Percentiles rank a stretch among this genome's conserved stretches.
phyloP scores from a whole-genome alignment of 2,329 filamentous ascomycete genomes.

The Botrytis deweyae region DNA sequence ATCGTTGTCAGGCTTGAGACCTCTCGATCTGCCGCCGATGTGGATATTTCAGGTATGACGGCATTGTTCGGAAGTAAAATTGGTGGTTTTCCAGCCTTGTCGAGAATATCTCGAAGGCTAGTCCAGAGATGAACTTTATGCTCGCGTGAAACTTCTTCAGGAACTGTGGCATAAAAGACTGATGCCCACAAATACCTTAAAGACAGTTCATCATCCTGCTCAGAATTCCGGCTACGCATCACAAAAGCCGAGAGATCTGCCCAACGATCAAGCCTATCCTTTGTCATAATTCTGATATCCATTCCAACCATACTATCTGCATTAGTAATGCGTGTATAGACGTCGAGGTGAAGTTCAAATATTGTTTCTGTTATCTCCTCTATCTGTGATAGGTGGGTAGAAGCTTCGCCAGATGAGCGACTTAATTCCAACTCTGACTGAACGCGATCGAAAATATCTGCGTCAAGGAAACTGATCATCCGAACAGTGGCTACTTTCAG shows the following conservation, averaged over 20 bases:
- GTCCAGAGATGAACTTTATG: slow-evolving; percentile 61
- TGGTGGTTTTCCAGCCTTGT: slow-evolving; percentile 47
- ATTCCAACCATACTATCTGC: slow-evolving; percentile 55
- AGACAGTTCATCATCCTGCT: slow-evolving; percentile 43
- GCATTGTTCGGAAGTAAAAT: slow-evolving; percentile 78
- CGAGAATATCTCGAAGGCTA: slow-evolving; percentile 58
- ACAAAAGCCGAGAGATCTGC: slow-evolving; percentile 54
- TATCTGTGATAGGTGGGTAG: slow-evolving; percentile 42
- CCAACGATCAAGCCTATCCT: slow-evolving; percentile 61
- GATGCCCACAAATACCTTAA: slow-evolving; percentile 67
- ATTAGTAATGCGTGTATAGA: slow-evolving; percentile 62
- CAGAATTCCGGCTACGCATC: slow-evolving; percentile 40
- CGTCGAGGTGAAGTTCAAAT: slow-evolving; percentile 66
- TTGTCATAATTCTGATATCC: slow-evolving; percentile 52
- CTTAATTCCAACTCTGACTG: slow-evolving; percentile 44
- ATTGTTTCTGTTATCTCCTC: slow-evolving; percentile 57
- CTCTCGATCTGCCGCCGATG: slow-evolving; percentile 81
- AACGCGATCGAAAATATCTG: slow-evolving; percentile 50
- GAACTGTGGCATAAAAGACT: slow-evolving; percentile 59
- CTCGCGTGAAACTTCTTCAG: slow-evolving; percentile 54
- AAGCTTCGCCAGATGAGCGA: slow-evolving; percentile 22
- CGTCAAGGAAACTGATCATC: slow-evolving; percentile 50
- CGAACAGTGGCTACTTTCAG: slow-evolving; percentile 58
- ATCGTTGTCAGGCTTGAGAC: slow-evolving; percentile 91
- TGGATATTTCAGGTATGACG: slow-evolving; percentile 83